Base-by-base conservation (phyloP, 2,329 filamentous ascomycete species). In the Drechslera avenae region DNA sequence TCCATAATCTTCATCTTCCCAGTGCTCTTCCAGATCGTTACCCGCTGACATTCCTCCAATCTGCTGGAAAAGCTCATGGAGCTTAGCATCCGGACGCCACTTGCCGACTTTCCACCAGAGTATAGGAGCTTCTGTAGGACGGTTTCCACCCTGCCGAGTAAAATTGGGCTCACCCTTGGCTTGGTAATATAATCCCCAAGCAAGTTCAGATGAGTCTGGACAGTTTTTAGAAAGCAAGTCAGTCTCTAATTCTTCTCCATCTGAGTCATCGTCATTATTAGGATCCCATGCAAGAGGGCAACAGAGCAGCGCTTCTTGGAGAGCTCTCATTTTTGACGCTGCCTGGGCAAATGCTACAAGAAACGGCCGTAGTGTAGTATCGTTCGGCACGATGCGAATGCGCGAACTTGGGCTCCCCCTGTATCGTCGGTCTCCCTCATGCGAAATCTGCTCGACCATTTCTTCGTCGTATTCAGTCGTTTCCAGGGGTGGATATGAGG, bases 321-420 rank as follows among this genome's bases (percentile, higher is more conserved):
- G 35, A 12, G 23, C 28, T 1, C 44, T 34, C 59, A 64, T 64
- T 8, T 42, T 46, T 4, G 46, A n/a, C 10, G 52, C 54, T 19
- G 57, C 57, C 33, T 59, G 58, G 13, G 59, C 56, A 37, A 64
- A 63, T 2, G 21, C 34, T 10, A 41, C 23, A 9, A 64, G 50
- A 19, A 63, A 60, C 6, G 52, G 58, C 3, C 21, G 19, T 4
- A 57, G 18, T 4, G 18, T 41, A 6, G 37, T 23, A 12, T 60
- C 41, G 23, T 56, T 57, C 8, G 61, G 59, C 14, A 30, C 13
- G 0, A 59, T 44, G 7, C 54, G 53, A 16, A 55, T 54, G n/a
- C 36, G 30, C 32, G 17, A 7, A 30, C 19, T 13, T 21, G 13
- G 28, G 5, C 6, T 44, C 17, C 13, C 14, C 8, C 12, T 16